Conservation (phyloP, 495 filamentous ascomycete genomes). For the Bathelium albidoporum region DNA sequence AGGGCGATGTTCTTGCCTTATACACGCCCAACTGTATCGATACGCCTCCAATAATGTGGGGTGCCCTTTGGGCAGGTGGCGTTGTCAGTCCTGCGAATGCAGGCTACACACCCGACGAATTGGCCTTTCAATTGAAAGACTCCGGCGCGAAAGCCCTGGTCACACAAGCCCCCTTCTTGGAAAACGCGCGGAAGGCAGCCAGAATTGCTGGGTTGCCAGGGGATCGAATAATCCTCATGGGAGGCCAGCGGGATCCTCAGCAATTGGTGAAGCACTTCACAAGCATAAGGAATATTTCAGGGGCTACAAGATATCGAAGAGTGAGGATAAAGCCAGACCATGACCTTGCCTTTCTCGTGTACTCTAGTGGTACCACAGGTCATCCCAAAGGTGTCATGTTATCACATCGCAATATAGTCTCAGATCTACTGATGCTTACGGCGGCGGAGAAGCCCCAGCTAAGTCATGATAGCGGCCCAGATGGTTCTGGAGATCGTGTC, state of each 20-base stretch:
- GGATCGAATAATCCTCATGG: slow-evolving; percentile 64
- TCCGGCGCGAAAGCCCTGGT: slow-evolving; percentile 65
- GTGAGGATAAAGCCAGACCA: slow-evolving; percentile 43
- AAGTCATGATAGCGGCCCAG: slow-evolving; percentile 46
- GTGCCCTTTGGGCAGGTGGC: slow-evolving; percentile 75
- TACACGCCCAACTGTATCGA: slow-evolving; percentile 35
- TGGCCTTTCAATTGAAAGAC: slow-evolving; percentile 80
- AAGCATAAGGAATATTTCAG: slow-evolving; percentile 51
- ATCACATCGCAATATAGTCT: slow-evolving; percentile 68
- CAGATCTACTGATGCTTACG: slow-evolving; percentile 52
- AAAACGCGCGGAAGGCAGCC: slow-evolving; percentile 56
- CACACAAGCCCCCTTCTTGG: slow-evolving; percentile 56
- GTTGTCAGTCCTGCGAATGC: slow-evolving; percentile 77
- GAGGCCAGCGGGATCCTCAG: slow-evolving; percentile 55
- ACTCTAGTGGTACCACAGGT: slow-evolving; percentile 85
- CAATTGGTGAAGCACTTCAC: slow-evolving; percentile 64
- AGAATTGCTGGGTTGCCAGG: slow-evolving; percentile 53
- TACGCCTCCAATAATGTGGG: slow-evolving; percentile 52
- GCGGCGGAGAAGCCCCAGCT: slow-evolving; percentile 51
- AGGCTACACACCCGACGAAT: slow-evolving; percentile 72
- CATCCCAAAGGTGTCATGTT: slow-evolving; percentile 91
- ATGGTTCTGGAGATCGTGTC: slow-evolving; percentile 58
- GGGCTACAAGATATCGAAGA: slow-evolving; percentile 38
- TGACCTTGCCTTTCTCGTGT: slow-evolving; percentile 62
- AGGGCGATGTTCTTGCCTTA: slow-evolving; percentile 47